Percentiles rank a stretch among this genome's conserved stretches.
Evolutionary conservation across 1,284 basidiomycete species (phyloP).

Genomic region (Cutaneotrichosporon cyanovorans): DNA sequence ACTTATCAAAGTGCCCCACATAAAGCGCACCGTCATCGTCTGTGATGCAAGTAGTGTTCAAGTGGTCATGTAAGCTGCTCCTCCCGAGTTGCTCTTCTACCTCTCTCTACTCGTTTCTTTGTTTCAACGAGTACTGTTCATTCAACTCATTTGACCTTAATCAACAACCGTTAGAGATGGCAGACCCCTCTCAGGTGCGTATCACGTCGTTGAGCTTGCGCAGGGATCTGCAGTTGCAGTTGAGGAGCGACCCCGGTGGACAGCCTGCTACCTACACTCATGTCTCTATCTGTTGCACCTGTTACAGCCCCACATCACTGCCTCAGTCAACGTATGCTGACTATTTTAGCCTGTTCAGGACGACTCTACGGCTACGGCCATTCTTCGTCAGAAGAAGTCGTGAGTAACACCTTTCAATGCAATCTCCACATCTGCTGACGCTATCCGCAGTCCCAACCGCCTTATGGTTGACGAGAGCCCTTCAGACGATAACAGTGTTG

Average conservation of each 20-base stretch:
- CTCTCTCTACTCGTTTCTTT: not conserved
- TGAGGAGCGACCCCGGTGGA: no score
- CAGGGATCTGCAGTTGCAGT: no score
- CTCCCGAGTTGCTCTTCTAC: not conserved
- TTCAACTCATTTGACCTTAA: not conserved
- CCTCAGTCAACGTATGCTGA: not conserved
- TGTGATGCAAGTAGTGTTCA: not conserved
- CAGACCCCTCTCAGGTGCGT: slow-evolving; percentile 20
- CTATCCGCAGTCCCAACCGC: slow-evolving; percentile 72
- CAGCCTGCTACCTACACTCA: no score
- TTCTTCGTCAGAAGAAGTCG: slow-evolving; percentile 93
- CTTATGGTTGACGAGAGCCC: slow-evolving; percentile 87
- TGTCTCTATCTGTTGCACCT: no score
- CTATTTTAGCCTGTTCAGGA: slow-evolving; percentile 27
- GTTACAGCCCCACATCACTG: no score
- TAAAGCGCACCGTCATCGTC: slow-evolving; percentile 2
- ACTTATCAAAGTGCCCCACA: not conserved
- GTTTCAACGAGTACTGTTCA: not conserved
- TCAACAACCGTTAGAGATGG: slow-evolving; percentile 9
- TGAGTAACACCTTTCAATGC: slow-evolving; percentile 49
- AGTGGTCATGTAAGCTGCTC: not conserved
- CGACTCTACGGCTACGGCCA: slow-evolving; percentile 69
- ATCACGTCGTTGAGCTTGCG: no score
- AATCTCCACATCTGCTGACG: slow-evolving; percentile 12
- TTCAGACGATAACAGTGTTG: slow-evolving; percentile 81